Conservation (phyloP, 148 eudicot genomes). For the Vaccinium myrtillus region DNA sequence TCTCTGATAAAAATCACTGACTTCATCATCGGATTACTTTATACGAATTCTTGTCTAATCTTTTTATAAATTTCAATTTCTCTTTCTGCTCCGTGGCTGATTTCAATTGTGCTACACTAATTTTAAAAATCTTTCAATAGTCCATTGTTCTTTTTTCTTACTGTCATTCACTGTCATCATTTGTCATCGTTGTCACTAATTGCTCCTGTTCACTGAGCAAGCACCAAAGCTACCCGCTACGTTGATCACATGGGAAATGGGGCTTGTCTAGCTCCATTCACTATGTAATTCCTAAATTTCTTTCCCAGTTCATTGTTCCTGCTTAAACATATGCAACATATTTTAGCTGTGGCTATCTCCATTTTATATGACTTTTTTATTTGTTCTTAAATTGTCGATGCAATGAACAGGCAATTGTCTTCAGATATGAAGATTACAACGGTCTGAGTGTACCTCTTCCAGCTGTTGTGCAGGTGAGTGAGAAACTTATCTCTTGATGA, state of each 20-base stretch:
- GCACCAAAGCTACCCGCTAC: neutral
- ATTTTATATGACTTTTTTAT: neutral
- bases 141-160: neutral
- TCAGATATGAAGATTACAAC: conserved; percentile 54
- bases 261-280: neutral
- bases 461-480: conserved; percentile 77
- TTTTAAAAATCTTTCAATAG: neutral
- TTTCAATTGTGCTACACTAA: too few species aligned
- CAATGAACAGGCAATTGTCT: conserved; percentile 77
- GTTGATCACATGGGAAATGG: neutral
- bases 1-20: neutral
- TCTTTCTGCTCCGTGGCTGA: neutral
- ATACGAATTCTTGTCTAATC: neutral
- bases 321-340: neutral
- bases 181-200: neutral
- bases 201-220: neutral
- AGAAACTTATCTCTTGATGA: neutral
- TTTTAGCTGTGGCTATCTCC: neutral
- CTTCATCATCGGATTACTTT: neutral
- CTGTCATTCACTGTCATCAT: neutral
- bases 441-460: conserved; percentile 85
- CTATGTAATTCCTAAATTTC: neutral
- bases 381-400: neutral
- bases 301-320: neutral
- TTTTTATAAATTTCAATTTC: neutral